A percentile compares a stretch with the other conserved stretches of the same genome.
Conservation (phyloP, 164 flowering plant genomes). For the Sedum album region DNA sequence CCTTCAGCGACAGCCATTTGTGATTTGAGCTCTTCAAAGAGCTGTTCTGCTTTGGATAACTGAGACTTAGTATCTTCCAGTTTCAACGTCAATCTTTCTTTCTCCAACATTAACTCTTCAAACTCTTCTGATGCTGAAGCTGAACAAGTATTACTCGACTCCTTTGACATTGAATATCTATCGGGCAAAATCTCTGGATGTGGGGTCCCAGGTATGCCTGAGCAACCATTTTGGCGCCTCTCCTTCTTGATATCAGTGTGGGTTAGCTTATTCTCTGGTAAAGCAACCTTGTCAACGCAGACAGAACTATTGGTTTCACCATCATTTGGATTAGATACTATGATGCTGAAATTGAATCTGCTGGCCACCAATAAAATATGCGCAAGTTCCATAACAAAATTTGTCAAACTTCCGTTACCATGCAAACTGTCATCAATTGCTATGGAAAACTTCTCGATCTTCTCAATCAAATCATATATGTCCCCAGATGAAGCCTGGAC, state of each 20-base stretch:
- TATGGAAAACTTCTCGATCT: conserved; percentile 27
- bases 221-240: conserved; percentile 39
- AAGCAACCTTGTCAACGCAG: conserved; percentile 82
- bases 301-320: conserved; percentile 51
- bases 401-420: conserved; percentile 28
- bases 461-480: conserved; percentile 29
- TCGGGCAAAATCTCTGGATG: conserved; percentile 63
- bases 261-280: conserved; percentile 55
- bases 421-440: conserved; percentile 35
- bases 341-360: conserved; percentile 39
- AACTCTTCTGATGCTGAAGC: conserved; percentile 60
- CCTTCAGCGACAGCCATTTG: conserved; percentile 67
- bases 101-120: conserved; percentile 58
- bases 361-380: conserved; percentile 47
- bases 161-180: conserved; percentile 17
- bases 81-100: conserved; percentile 46
- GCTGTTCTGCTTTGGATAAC: conserved; percentile 59
- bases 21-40: conserved; percentile 54
- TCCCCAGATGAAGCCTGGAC: conserved; percentile 32
- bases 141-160: conserved; percentile 17
- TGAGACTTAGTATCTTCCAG: conserved; percentile 51
- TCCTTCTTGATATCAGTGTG: conserved; percentile 37
- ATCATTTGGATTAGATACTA: conserved; percentile 41
- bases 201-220: conserved; percentile 41
- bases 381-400: conserved; percentile 64